Base-by-base conservation (phyloP, 2,329 filamentous ascomycete genomes). In the Rhynchosporium agropyri region DNA sequence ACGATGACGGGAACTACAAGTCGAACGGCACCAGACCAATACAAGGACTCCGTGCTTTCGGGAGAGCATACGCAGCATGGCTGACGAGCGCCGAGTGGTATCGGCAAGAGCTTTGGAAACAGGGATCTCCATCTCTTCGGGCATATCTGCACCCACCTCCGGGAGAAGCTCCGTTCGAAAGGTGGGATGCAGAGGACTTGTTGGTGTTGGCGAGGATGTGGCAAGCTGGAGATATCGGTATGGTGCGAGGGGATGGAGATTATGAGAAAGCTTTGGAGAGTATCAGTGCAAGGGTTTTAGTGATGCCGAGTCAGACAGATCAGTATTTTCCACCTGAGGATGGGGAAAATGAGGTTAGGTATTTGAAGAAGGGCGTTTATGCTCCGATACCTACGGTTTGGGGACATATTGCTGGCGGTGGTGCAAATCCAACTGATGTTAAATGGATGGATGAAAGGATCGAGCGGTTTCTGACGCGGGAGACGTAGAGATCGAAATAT, bases 301-400 rank as follows among this genome's bases (percentile, higher is more conserved):
- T 89, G 2, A 74, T 89, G 63, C 87, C 87, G 0, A 77, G 77
- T 31, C 81, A 83, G 70, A 89, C 86, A 0, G 88, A 90, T 72
- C 79, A 89, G 46, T 90, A 90, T 70, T 90, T 90, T 67, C 81
- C 84, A 6, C 70, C 65, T 61, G 71, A 71, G 48, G 75, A 74
- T 43, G 73, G 69, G n/a, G 71, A 76, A 64, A 70, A 64, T n/a
- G 76, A 77, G 68, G 61, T 73, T 1, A 61, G 64, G 20, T 63
- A 54, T 50, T 64, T 78, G 38, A 67, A 69, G 26, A 65, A 70
- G 28, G 75, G 69, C 2, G 68, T 61, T 3, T 68, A 77, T 54
- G 70, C 67, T 38, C 69, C 74, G 4, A 77, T 77, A 50, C 73
- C 74, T 13, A 75, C 72, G 0, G 67, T 76, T 38, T 77, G 76